Evolutionary conservation across 768 basidiomycete species (phyloP), one percentile per base, ranked within the genome.

Genomic region (Suillus subalutaceus): DNA sequence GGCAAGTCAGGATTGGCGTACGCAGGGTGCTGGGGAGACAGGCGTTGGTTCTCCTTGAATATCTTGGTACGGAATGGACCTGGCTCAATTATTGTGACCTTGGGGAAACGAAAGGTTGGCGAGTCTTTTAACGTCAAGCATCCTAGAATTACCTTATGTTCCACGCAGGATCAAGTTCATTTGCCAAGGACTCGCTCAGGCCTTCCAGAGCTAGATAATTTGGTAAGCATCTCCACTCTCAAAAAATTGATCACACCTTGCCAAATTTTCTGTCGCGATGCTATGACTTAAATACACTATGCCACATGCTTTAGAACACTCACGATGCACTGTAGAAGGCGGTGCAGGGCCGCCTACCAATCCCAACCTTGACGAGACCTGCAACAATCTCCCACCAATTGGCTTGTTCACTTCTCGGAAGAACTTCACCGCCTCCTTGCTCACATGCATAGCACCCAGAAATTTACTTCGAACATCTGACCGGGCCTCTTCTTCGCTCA

Each of bases 331-430:
- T 48, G 44, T 79, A 79, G 35, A 69, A 71, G 7, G 68, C 72
- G 8, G 23, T 1, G 59, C 63, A 4, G 72, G 66, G 1, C 1
- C 2, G 4, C 70, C 78, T 0, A 64, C 63, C 7, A 82, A 16
- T 4, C 79, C 82, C 1, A 73, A 62, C 55, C 68, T 67, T 2
- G 82, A 82, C 38, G 77, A 78, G n/a, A 76, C 75, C 53, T 81
- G 79, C 6, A 84, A 65, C 12, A 84, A 67, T 13, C 75, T 70
- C 0, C 83, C 82, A 8, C 80, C 81, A 0, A 67, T 64, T 0
- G 83, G 81, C 18, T 70, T 72, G 62, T 81, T 81, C 41, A 76
- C 73, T 52, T 81, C 77, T 12, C 81, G 75, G 69, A 83, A 81
- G 62, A 75, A 73, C 32, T 68, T 66, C 26, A 79, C 67, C 0